Evolutionary conservation across 1,284 basidiomycete genomes (phyloP), one percentile per base, ranked within the genome.

Genomic region (Ustilago bromivora): DNA sequence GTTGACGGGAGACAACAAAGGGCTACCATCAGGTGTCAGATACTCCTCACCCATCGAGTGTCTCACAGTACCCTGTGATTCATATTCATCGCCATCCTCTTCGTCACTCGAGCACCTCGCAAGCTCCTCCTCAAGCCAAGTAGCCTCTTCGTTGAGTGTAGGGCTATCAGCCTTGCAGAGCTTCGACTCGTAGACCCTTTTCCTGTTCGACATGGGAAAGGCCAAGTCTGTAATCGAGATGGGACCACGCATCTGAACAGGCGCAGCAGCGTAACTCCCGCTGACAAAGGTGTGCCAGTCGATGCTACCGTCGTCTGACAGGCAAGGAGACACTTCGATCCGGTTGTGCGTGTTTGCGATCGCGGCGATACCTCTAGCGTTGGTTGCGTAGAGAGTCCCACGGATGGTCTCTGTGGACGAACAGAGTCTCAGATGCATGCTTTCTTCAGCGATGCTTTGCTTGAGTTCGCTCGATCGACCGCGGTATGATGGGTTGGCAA

Each of bases 101-200:
- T 70, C 61, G 10, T 71, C 69, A 51, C 59, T 61, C 57, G 66
- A 69, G 62, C 66, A 71, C 9, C 66, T 36, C 8, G 75, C 75
- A 3, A 77, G 63, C 58, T 77, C 75, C 52, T 72, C 62, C 55
- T 77, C 70, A n/a, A 72, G 63, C 75, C 75, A 77, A 2, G 69
- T 68, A 2, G 69, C 70, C 49, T 77, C 59, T 40, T 72, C 66
- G 54, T 72, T 68, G 35, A 77, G 58, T 2, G 73, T 76, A 4
- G 73, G 73, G 13, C 73, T 76, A 58, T 76, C 68, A 17, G 66
- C 43, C 36, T 70, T 75, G 63, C 54, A 56, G 31, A 75, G 63
- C 53, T 66, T 70, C n/a, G 63, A 63, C 56, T 66, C 6, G 28
- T 69, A 66, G n/a, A 38, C 47, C 2, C 36, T 59, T 34, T 56